A percentile compares a stretch with the other conserved stretches of the same genome.
Evolutionary conservation across 2,329 filamentous ascomycete genomes (phyloP).

Genomic region (Aspergillus pseudotamarii): DNA sequence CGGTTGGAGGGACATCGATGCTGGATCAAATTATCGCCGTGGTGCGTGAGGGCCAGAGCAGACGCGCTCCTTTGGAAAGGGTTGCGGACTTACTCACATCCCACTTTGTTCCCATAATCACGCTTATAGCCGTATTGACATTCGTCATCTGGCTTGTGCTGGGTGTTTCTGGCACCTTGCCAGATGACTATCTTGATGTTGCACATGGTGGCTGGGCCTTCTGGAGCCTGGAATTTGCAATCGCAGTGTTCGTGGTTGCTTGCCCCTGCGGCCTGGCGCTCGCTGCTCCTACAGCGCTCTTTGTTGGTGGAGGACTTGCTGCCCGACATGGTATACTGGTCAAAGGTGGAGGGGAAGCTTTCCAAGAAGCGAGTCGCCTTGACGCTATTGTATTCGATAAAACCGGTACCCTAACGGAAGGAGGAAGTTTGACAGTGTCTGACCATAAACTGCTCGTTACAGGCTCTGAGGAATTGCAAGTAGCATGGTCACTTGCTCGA

Average conservation of each 20-base stretch:
- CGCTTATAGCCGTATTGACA: slow-evolving; percentile 50
- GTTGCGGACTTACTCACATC: slow-evolving; percentile 52
- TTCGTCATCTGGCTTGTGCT: slow-evolving; percentile 52
- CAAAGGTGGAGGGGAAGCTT: slow-evolving; percentile 82
- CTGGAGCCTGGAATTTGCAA: slow-evolving; percentile 66
- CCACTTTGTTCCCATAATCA: slow-evolving; percentile 54
- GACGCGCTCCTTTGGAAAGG: slow-evolving; percentile 52
- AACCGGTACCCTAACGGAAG: slow-evolving; percentile 78
- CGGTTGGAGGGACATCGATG: slow-evolving; percentile 52
- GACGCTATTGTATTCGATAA: slow-evolving; percentile 87
- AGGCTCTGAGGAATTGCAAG: slow-evolving; percentile 35
- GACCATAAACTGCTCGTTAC: slow-evolving; percentile 49
- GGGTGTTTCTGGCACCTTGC: slow-evolving; percentile 46
- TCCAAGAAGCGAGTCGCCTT: slow-evolving; percentile 78
- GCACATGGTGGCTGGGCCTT: slow-evolving; percentile 54
- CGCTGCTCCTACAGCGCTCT: slow-evolving; percentile 84
- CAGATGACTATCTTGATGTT: slow-evolving; percentile 55
- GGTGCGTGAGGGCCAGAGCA: slow-evolving; percentile 53
- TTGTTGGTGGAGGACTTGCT: slow-evolving; percentile 78
- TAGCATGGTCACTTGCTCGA: slow-evolving; percentile 51
- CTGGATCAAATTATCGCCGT: slow-evolving; percentile 53
- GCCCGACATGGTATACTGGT: slow-evolving; percentile 79
- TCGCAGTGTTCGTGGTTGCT: slow-evolving; percentile 83
- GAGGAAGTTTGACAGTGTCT: slow-evolving; percentile 60
- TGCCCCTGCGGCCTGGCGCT: slow-evolving; percentile 83